phyloP scores from a whole-genome alignment of 2,329 filamentous ascomycete species.

The Fusarium stilboides region DNA sequence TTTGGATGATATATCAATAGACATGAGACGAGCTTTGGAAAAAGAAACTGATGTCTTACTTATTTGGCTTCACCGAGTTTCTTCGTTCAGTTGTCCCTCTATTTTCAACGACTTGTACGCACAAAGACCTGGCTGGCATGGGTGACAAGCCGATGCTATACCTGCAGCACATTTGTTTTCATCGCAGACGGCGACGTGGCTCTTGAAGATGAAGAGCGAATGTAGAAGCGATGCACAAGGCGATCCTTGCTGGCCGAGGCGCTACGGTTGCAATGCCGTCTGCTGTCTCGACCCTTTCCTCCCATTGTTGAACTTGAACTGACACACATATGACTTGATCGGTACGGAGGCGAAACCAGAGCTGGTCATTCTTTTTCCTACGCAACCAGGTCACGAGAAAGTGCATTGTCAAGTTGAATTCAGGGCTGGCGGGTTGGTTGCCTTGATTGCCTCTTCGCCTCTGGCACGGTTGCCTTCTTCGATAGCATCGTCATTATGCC shows the following conservation, averaged over 20 bases:
- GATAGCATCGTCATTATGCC: conserved; percentile 2
- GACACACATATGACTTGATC: conserved; percentile 31
- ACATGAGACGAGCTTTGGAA: conserved; percentile 5
- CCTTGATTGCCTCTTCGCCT: conserved; percentile 16
- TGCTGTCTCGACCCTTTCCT: conserved; percentile 18
- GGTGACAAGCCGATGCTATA: conserved; percentile 12
- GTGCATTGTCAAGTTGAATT: conserved; percentile 13
- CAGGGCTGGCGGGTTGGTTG: conserved; percentile 30
- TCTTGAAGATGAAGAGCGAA: conserved; percentile 11
- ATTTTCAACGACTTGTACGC: not conserved
- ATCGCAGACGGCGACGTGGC: conserved; percentile 20
- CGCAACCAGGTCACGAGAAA: not conserved
- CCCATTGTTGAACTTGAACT: conserved; percentile 21
- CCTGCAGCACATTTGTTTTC: conserved; percentile 27
- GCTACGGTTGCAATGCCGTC: conserved; percentile 22
- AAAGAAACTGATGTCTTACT: not conserved
- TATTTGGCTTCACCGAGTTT: conserved; percentile 3
- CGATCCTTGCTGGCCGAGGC: conserved; percentile 19
- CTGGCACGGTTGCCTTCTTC: conserved; percentile 26
- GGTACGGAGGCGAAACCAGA: conserved; percentile 1
- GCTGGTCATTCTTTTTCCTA: not conserved
- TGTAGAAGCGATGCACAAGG: conserved; percentile 14
- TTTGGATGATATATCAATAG: conserved; percentile 26
- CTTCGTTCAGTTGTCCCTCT: not conserved
- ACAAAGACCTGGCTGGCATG: not conserved